Conservation (phyloP, 2,329 filamentous ascomycete species). For the Colletotrichum kahawae region DNA sequence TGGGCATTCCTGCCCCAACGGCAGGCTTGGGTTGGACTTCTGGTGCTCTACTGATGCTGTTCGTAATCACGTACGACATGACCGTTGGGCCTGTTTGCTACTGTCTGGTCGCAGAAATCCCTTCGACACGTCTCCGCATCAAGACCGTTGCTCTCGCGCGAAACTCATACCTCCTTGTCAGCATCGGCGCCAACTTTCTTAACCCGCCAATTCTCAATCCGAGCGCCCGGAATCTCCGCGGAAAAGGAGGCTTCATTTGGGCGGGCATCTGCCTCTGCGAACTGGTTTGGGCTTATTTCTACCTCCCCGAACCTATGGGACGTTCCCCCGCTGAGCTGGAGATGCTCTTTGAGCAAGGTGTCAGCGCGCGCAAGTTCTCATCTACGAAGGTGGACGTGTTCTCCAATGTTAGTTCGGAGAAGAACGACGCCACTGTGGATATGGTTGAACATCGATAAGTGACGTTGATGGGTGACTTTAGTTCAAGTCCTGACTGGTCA, state of each 20-base stretch:
- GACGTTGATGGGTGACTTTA: not conserved
- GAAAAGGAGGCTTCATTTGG: constrained; percentile 17
- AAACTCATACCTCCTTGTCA: not conserved
- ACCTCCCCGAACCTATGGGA: not conserved
- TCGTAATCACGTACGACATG: not conserved
- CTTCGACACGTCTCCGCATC: constrained; percentile 4
- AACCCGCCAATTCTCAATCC: constrained; percentile 23
- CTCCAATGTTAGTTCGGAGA: not conserved
- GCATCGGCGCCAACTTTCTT: not conserved
- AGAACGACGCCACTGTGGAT: not conserved
- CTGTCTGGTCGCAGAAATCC: not conserved
- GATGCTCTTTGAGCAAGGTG: not conserved
- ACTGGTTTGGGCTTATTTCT: not conserved
- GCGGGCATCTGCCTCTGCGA: not conserved
- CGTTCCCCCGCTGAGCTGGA: not conserved
- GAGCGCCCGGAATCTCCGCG: constrained; percentile 23
- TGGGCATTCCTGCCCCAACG: not conserved
- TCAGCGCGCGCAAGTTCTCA: not conserved
- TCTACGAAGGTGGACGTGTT: not conserved
- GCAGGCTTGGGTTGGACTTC: not conserved
- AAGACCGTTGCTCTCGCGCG: constrained; percentile 7
- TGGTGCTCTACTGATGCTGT: not conserved
- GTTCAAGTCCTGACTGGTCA: too few species aligned
- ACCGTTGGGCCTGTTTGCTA: not conserved
- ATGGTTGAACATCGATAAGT: not conserved